phyloP scores from a whole-genome alignment of 2,329 filamentous ascomycete genomes.

The Aspergillus vadensis region DNA sequence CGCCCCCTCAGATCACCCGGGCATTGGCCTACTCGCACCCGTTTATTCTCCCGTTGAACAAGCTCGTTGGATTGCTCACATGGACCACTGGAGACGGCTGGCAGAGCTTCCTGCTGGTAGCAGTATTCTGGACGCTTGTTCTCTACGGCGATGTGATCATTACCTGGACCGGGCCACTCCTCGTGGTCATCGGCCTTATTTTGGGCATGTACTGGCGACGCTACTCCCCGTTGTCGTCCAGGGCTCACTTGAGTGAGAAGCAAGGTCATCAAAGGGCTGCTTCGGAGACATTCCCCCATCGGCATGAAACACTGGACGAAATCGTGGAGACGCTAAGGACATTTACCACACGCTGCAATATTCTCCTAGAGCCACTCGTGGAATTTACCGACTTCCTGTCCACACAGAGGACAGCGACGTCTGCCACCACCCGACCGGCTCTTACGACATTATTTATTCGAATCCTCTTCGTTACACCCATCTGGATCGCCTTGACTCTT shows the following conservation, averaged over 20 bases:
- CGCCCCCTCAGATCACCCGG: slow-evolving; percentile 90
- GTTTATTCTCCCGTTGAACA: slow-evolving; percentile 86
- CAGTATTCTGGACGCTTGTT: slow-evolving; percentile 79
- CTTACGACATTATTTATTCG: slow-evolving; percentile 87
- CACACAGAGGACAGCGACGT: slow-evolving; percentile 85
- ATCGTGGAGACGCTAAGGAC: slow-evolving; percentile 92
- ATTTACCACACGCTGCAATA: slow-evolving; percentile 88
- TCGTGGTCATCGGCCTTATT: slow-evolving; percentile 78
- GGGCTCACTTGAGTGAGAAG: slow-evolving; percentile 71
- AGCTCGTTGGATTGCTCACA: slow-evolving; percentile 78
- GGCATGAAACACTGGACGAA: slow-evolving; percentile 94
- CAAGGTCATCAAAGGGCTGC: slow-evolving; percentile 53
- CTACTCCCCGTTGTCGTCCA: slow-evolving; percentile 87
- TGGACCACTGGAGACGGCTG: slow-evolving; percentile 94
- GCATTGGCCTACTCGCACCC: slow-evolving; percentile 95
- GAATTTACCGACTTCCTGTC: slow-evolving; percentile 91
- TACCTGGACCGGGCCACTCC: slow-evolving; percentile 77
- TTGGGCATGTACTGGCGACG: slow-evolving; percentile 88
- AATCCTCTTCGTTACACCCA: slow-evolving; percentile 80
- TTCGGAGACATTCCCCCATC: slow-evolving; percentile 68
- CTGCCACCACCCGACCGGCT: slow-evolving; percentile 85
- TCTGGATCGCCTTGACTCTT: slow-evolving; percentile 82
- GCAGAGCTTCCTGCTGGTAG: slow-evolving; percentile 92
- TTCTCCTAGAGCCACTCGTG: slow-evolving; percentile 84
- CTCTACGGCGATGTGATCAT: slow-evolving; percentile 86